Percentiles rank a stretch among this genome's conserved stretches.
phyloP scores from a whole-genome alignment of 176 grass and related monocot genomes.

The Cymbopogon citratus region DNA sequence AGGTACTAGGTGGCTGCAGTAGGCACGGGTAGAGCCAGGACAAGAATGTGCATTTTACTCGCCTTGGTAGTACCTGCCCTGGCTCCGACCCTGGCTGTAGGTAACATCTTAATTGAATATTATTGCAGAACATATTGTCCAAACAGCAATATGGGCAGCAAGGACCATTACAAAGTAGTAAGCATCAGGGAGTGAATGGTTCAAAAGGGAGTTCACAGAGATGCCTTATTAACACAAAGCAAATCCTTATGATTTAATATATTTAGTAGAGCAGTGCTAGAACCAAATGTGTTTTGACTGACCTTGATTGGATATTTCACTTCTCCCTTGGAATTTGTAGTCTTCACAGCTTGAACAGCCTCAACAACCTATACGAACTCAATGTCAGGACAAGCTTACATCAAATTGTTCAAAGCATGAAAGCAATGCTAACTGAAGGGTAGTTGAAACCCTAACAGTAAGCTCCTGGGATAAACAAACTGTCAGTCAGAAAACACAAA shows the following conservation, averaged over 20 bases:
- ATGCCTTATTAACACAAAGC: neutral
- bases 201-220: neutral
- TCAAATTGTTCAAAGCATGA: neutral
- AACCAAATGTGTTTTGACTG: constrained; percentile 10
- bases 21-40: neutral
- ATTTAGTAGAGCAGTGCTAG: neutral
- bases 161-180: neutral
- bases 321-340: constrained; percentile 74
- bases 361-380: constrained; percentile 76
- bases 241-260: neutral
- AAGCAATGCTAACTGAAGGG: neutral
- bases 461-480: neutral
- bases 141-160: neutral
- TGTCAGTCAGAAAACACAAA: neutral
- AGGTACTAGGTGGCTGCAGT: neutral
- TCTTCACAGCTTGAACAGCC: constrained; percentile 90
- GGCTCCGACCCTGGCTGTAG: neutral
- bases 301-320: constrained; percentile 97
- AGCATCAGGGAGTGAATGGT: neutral
- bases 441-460: neutral
- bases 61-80: neutral
- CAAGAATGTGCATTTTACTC: neutral
- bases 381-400: neutral
- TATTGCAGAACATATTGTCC: neutral
- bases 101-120: neutral